Evolutionary conservation across 305 asterid genomes (phyloP), one percentile per base, ranked within the genome.

Genomic region (Fraxinus paxiana): DNA sequence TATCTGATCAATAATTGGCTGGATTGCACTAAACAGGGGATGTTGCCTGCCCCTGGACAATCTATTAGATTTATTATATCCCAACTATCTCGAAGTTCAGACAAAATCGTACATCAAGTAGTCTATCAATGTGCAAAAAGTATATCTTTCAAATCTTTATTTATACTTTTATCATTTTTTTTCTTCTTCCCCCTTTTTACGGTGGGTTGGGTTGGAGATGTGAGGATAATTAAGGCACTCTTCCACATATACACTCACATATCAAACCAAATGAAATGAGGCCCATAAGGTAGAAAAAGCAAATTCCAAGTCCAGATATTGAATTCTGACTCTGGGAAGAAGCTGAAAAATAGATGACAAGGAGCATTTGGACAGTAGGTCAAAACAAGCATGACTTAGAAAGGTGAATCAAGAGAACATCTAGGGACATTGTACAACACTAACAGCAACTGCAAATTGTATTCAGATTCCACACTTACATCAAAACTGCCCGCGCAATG

Each of bases 401-500:
- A 26, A 26, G 73, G 17, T 10, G 38, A 41, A 48, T 24, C 2
- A 41, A 43, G 22, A 84, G 26, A 75, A 67, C 38, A 1, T 63
- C 28, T 17, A 69, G 72, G 18, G 33, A 76, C n/a, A 38, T 34
- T 37, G 41, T 34, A 69, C 28, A 72, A 72, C 73, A 37, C 28
- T 54, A 76, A 30, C 26, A 24, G 63, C 20, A 77, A 78, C 48
- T 81, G 59, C 33, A 67, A 28, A 78, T 75, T 37, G 41, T 41
- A 78, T 54, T 71, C 67, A 65, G 37, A 75, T 67, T 74, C 80
- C 48, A 30, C 69, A 89, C 97, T 91, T 89, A 95, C 98, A 95
- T 92, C 85, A 93, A 90, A 85, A 88, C 88, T 72, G 97, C 98
- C 75, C 96, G 92, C n/a, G 92, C 98, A 87, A 95, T 89, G 72